Conservation (phyloP, 1,284 basidiomycete genomes). For the Cryptococcus neoformans region DNA sequence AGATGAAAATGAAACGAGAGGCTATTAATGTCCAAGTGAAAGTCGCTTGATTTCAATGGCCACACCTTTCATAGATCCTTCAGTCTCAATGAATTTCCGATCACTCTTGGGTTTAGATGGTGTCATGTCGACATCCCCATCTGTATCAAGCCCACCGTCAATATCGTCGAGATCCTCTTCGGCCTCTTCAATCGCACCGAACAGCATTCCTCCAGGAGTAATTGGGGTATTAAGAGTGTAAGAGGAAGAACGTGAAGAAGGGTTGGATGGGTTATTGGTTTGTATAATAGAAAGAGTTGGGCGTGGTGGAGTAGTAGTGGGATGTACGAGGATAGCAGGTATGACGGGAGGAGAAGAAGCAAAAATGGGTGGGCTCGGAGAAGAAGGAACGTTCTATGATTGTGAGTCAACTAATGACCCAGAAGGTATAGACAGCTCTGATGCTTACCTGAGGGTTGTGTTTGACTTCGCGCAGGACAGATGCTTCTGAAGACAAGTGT, state of each 20-base stretch:
- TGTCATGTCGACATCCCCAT: too few relatives aligned
- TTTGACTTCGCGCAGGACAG: neutral
- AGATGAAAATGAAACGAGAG: too few relatives aligned
- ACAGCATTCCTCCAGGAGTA: slow-evolving; percentile 9
- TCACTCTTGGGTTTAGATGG: too few relatives aligned
- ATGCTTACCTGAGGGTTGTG: neutral
- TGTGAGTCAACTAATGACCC: neutral
- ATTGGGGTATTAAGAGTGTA: slow-evolving; percentile 10
- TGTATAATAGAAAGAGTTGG: slow-evolving; percentile 11
- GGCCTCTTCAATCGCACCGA: slow-evolving; percentile 4
- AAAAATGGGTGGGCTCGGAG: neutral
- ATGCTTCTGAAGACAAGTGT: neutral
- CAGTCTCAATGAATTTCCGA: too few relatives aligned
- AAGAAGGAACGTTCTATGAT: neutral
- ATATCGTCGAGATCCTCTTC: slow-evolving; percentile 1
- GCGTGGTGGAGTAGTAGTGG: slow-evolving; percentile 12
- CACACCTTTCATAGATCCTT: too few relatives aligned
- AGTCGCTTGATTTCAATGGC: too few relatives aligned
- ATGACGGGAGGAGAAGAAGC: slow-evolving; percentile 1
- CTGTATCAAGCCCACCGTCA: too few relatives aligned
- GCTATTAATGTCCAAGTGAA: too few relatives aligned
- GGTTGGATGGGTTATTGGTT: neutral
- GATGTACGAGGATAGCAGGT: slow-evolving; percentile 14
- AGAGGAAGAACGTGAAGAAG: slow-evolving; percentile 10
- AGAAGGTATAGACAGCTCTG: neutral